Base-by-base conservation (phyloP, 1,139 yeast genomes). In the Hansenula anomala region DNA sequence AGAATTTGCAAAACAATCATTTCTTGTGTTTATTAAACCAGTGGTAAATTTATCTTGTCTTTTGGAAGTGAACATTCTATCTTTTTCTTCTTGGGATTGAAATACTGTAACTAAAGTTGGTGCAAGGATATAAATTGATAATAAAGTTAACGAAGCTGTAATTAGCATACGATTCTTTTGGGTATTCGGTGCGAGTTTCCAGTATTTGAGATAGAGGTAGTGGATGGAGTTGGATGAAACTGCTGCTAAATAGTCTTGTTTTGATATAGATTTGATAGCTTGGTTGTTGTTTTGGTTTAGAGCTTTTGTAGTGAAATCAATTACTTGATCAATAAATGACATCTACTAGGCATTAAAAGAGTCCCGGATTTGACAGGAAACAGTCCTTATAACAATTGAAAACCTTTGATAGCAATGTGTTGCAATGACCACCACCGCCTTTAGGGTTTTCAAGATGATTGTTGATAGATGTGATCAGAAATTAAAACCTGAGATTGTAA, bases 1-100 rank as follows among this genome's bases (percentile, higher is more conserved):
- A n/a, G 95, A 78, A 55, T 92, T 90, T 44, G 96, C 96, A 63
- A 87, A 90, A 60, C 97, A 90, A 58, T 89, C 96, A 52, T 87
- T 87, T 43, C 92, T 75, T 47, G 81, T 70, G 59, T 90, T 92
- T 48, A 81, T 70, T 34, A 90, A 66, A 3, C 97, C 97, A 0
- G 94, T 87, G 14, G 96, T 84, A 55, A 78, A 69, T 49, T 75
- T 80, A 53, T 80, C 94, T n/a, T 80, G 80, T 54, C 89, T 66
- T 48, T 73, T 78, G 3, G 62, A 52, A 28, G 45, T 43, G 38
- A 54, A 52, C 58, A 54, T 53, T 33, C 38, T 43, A 5, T 39
- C 30, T 33, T 37, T 42, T 16, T 49, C 42, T n/a, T 49, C 47
- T 35, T 47, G 40, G 7, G 49, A 32, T 27, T 41, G 36, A 28